Evolutionary conservation across 306 rosid genomes (phyloP).

Genomic region (Luffa aegyptiaca): DNA sequence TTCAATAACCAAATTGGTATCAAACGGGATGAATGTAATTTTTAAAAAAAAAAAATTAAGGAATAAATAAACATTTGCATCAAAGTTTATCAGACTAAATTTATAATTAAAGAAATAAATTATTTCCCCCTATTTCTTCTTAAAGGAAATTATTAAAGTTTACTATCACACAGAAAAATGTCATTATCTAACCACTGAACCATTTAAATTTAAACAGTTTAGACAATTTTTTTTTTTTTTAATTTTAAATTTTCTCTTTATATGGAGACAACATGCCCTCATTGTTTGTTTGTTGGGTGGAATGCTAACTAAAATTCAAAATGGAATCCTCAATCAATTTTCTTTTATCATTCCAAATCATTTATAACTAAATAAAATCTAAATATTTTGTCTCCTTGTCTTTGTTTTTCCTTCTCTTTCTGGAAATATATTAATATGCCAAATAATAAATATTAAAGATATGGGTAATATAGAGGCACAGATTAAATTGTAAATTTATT

Average conservation of each 20-base stretch:
- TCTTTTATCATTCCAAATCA: conserved; percentile 1
- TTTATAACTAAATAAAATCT: not conserved
- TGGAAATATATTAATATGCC: not conserved
- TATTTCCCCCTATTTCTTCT: not conserved
- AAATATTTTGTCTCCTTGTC: not conserved
- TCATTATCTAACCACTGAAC: not conserved
- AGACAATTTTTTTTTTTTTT: no score
- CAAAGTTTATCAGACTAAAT: no score
- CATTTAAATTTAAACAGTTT: not conserved
- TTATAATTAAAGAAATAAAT: no score
- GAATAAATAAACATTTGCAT: no score
- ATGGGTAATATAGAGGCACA: not conserved
- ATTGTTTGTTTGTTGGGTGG: conserved; percentile 9
- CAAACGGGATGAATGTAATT: no score
- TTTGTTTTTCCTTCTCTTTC: not conserved
- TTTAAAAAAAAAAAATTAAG: no score
- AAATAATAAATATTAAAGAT: not conserved
- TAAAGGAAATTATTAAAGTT: not conserved
- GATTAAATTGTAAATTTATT: no score
- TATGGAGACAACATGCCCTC: conserved; percentile 8
- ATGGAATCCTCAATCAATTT: conserved; percentile 8
- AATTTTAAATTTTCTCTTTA: not conserved
- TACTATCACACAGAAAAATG: not conserved
- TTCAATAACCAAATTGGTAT: no score
- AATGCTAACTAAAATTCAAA: conserved; percentile 5